Conservation (phyloP, 441 rosid species). For the Geranium incanum region DNA sequence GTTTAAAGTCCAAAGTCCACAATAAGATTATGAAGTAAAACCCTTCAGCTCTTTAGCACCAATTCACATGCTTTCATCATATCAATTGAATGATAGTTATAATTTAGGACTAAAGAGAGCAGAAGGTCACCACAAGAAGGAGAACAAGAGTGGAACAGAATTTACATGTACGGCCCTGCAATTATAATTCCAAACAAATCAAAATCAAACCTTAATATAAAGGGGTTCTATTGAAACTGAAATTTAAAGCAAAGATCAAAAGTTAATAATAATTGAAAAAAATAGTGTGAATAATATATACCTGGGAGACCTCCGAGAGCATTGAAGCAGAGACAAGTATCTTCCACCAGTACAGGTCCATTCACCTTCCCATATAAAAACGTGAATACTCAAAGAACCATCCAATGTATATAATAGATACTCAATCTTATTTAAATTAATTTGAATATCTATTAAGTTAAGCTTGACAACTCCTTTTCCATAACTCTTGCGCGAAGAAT, state of each 20-base stretch:
- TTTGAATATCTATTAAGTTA: too few species aligned
- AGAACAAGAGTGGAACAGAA: constrained; percentile 20
- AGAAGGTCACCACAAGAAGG: constrained; percentile 13
- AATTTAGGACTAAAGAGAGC: too few species aligned
- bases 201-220: background rate
- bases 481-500: too few species aligned
- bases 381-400: background rate
- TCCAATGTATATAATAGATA: background rate
- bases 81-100: background rate
- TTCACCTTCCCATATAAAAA: constrained; percentile 44
- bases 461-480: too few species aligned
- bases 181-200: constrained; percentile 21
- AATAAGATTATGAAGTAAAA: background rate
- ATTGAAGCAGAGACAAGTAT: constrained; percentile 65
- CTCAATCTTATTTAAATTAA: too few species aligned
- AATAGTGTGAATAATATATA: too few species aligned
- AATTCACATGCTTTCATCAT: background rate
- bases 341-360: constrained; percentile 92
- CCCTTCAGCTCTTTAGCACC: background rate
- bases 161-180: constrained; percentile 97
- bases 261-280: background rate
- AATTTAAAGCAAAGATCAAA: background rate
- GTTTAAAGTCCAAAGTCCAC: background rate
- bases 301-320: too few species aligned
- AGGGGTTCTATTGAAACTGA: too few species aligned